phyloP scores from a whole-genome alignment of 2,329 filamentous ascomycete genomes.

The Neocatenulostroma microsporum region DNA sequence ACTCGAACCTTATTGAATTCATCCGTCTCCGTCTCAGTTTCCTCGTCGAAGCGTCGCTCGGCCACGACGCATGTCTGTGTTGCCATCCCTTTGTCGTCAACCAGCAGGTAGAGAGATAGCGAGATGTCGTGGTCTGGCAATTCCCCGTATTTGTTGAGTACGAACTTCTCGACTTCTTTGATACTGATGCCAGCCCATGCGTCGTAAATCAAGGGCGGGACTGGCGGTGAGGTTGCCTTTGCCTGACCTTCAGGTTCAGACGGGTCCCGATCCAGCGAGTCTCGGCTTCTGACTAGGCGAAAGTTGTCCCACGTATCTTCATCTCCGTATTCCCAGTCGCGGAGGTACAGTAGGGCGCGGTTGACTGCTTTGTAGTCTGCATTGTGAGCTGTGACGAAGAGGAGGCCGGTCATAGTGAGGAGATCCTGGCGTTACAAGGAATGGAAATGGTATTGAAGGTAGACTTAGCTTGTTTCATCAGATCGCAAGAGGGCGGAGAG shows the following conservation, averaged over 20 bases:
- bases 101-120: neutral
- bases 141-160: neutral
- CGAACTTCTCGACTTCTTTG: slow-evolving; percentile 1
- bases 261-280: neutral
- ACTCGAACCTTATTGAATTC: neutral
- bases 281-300: slow-evolving; percentile 1
- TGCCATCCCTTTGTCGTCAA: slow-evolving; percentile 1
- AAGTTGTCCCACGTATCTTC: slow-evolving; percentile 1
- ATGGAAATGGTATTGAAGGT: no score
- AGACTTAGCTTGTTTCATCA: no score
- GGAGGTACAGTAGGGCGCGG: neutral
- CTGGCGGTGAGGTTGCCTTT: neutral
- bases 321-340: slow-evolving; percentile 5
- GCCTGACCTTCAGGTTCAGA: neutral
- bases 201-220: slow-evolving; percentile 3
- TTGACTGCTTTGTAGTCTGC: slow-evolving; percentile 6
- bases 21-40: neutral
- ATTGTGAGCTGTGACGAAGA: slow-evolving; percentile 3
- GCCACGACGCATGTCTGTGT: neutral
- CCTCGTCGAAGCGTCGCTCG: no score
- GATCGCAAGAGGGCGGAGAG: no score
- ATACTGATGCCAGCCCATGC: slow-evolving; percentile 2
- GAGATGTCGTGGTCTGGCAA: neutral
- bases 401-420: slow-evolving; percentile 7
- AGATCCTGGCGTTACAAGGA: no score